Conservation (phyloP, 163 green algal species). For the Chloromonas sp. region DNA sequence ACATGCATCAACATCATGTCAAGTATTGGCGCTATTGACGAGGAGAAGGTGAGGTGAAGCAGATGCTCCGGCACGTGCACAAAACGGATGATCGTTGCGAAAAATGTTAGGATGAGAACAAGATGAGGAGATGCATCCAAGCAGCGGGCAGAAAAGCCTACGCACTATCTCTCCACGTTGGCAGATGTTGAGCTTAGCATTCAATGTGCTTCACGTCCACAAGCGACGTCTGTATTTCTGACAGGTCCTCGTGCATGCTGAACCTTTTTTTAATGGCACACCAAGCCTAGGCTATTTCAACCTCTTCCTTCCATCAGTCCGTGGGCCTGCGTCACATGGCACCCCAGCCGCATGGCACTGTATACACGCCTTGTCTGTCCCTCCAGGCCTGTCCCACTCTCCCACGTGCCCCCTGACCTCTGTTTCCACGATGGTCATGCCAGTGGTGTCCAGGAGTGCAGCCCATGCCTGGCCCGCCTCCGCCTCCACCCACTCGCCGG, state of each 20-base stretch:
- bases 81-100: too few relatives aligned
- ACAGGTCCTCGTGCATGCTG: too few relatives aligned
- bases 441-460: slow-evolving; percentile 21
- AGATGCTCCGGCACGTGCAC: too few relatives aligned
- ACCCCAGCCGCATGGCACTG: background rate
- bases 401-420: slow-evolving; percentile 9
- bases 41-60: too few relatives aligned
- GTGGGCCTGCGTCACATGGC: background rate
- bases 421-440: slow-evolving; percentile 34
- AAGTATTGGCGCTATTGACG: background rate
- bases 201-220: too few relatives aligned
- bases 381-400: background rate
- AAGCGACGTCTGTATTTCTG: too few relatives aligned
- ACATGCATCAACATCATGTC: background rate
- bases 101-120: too few relatives aligned
- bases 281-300: background rate
- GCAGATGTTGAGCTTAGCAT: too few relatives aligned
- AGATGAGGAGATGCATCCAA: background rate
- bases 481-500: slow-evolving; percentile 6
- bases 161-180: background rate
- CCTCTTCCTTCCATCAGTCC: background rate
- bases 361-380: background rate
- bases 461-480: slow-evolving; percentile 19
- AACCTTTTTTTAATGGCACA: too few relatives aligned
- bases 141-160: background rate